Conservation (phyloP, 306 rosid genomes). For the Nissolia schottii region DNA sequence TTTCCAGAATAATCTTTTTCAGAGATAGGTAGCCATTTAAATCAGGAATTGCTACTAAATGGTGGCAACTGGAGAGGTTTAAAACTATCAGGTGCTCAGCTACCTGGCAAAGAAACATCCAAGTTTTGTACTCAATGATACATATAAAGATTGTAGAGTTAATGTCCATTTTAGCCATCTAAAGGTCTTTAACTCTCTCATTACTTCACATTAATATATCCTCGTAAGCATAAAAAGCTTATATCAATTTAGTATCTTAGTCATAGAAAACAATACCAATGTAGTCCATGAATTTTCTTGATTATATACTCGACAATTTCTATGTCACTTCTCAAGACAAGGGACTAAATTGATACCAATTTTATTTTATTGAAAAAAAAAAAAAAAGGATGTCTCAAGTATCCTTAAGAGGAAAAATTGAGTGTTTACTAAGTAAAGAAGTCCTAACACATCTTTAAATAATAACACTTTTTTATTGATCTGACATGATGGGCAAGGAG, state of each 20-base stretch:
- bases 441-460: too few relatives aligned
- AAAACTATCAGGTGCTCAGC: constrained; percentile 36
- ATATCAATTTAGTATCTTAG: background rate
- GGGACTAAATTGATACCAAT: background rate
- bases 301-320: background rate
- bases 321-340: background rate
- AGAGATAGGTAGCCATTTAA: constrained; percentile 32
- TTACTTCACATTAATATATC: too few relatives aligned
- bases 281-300: background rate
- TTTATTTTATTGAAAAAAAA: background rate
- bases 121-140: background rate
- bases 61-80: constrained; percentile 34
- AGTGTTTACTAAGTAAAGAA: too few relatives aligned
- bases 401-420: background rate
- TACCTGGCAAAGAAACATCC: constrained; percentile 29
- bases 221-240: too few relatives aligned
- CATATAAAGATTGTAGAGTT: background rate
- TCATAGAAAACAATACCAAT: background rate
- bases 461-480: too few relatives aligned
- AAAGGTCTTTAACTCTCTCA: too few relatives aligned
- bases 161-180: background rate
- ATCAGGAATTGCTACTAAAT: constrained; percentile 41
- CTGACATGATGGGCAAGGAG: too few relatives aligned
- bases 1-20: constrained; percentile 36
- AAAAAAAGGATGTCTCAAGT: background rate